These are phyloP conservation scores for Isoetes taiwanensis DNA, from an alignment of 75 land plant species.

Conservation along the genomic window DNA sequence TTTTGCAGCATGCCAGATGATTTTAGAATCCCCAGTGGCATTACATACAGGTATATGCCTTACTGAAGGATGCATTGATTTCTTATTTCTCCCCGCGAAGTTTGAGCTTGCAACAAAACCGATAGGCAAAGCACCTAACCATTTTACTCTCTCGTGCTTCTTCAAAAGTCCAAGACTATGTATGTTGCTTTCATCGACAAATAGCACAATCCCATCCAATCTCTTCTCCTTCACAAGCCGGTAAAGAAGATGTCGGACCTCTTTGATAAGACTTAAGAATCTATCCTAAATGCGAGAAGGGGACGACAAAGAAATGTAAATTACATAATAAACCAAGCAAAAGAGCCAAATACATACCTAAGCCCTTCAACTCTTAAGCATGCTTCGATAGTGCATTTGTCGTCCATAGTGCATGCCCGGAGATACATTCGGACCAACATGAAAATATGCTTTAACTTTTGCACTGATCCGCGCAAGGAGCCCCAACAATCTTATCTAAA, in stretches of 20 bases:
- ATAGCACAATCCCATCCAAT: constrained; percentile 80
- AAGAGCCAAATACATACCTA: constrained; percentile 48
- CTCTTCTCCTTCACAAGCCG: constrained; percentile 55
- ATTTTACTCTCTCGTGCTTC: constrained; percentile 57
- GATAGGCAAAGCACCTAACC: constrained; percentile 76
- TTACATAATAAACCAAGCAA: not conserved
- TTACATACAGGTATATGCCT: constrained; percentile 90
- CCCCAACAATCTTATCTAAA: constrained; percentile 71
- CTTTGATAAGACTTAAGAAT: too few relatives aligned
- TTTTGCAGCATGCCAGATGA: constrained; percentile 77
- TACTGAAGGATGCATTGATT: too few relatives aligned
- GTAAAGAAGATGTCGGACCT: too few relatives aligned
- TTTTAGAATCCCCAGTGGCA: constrained; percentile 36
- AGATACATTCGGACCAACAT: too few relatives aligned
- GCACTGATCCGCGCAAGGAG: constrained; percentile 36
- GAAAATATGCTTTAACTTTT: too few relatives aligned
- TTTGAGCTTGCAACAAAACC: constrained; percentile 53
- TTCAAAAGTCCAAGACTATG: constrained; percentile 74
- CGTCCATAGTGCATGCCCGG: constrained; percentile 41
- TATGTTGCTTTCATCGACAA: constrained; percentile 83
- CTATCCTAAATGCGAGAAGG: too few relatives aligned
- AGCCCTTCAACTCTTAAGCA: constrained; percentile 56
- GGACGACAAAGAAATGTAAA: too few relatives aligned
- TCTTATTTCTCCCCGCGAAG: too few relatives aligned
- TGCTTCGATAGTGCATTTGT: constrained; percentile 47